These are phyloP conservation scores for Angomonas ambiguus DNA, from an alignment of 208 protist genomes.

Conservation along the genomic window DNA sequence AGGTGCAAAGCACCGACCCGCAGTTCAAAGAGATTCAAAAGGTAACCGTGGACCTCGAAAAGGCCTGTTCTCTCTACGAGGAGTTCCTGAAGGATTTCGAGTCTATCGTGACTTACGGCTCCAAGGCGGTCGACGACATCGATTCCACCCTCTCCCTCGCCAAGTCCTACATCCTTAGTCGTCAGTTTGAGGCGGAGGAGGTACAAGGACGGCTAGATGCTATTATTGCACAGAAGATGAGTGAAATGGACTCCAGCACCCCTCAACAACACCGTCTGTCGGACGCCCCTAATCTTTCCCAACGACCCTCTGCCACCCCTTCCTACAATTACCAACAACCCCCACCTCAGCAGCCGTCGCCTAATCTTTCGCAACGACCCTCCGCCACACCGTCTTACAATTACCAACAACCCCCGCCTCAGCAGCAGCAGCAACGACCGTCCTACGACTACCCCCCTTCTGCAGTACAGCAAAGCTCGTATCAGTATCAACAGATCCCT, in stretches of 20 bases:
- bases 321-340: conserved; percentile 17
- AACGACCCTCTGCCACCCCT: conserved; percentile 10
- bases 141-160: conserved; percentile 40
- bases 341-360: conserved; percentile 15
- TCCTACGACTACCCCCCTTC: not conserved
- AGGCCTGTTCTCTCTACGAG: conserved; percentile 46
- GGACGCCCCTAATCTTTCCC: conserved; percentile 13
- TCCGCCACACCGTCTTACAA: not conserved
- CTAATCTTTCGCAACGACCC: not conserved
- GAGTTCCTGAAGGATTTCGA: conserved; percentile 53
- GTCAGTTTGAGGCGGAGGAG: conserved; percentile 54
- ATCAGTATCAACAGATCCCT: conserved; percentile 25
- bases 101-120: conserved; percentile 34
- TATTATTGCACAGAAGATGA: conserved; percentile 73
- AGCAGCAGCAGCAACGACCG: conserved; percentile 13
- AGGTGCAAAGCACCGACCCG: conserved; percentile 72
- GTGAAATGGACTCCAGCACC: conserved; percentile 37
- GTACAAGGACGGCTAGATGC: conserved; percentile 49
- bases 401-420: not conserved
- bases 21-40: conserved; percentile 62
- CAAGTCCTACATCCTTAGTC: conserved; percentile 57
- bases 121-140: conserved; percentile 46
- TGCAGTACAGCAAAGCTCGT: conserved; percentile 27
- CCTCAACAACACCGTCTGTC: conserved; percentile 1
- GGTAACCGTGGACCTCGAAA: conserved; percentile 70